A percentile compares a stretch with the other conserved stretches of the same genome.
phyloP scores from a whole-genome alignment of 768 basidiomycete genomes.

The Hortiboletus flavorubellus region DNA sequence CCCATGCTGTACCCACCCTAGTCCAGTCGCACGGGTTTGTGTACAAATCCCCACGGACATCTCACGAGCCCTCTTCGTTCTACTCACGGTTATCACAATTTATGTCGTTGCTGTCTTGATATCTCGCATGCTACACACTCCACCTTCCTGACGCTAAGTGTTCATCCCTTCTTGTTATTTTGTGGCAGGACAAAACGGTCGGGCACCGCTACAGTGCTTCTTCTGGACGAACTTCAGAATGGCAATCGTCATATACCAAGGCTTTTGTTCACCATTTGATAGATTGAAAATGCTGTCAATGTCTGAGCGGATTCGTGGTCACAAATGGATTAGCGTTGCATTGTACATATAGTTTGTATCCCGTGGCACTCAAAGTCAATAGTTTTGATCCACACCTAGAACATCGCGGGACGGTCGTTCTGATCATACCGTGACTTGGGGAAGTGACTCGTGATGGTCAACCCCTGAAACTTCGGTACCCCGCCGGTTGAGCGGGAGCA shows the following conservation, averaged over 20 bases:
- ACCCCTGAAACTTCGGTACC: no score
- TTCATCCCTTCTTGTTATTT: constrained; percentile 6
- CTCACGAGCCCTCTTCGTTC: not conserved
- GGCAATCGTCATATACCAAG: constrained; percentile 17
- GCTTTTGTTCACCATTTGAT: constrained; percentile 6
- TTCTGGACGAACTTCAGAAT: not conserved
- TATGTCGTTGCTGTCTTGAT: constrained; percentile 28
- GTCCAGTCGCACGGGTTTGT: not conserved
- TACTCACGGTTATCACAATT: constrained; percentile 22
- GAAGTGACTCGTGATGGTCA: no score
- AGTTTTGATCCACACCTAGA: not conserved
- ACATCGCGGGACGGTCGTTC: not conserved
- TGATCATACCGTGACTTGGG: no score
- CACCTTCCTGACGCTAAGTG: not conserved
- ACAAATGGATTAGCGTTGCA: not conserved
- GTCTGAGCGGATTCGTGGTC: not conserved
- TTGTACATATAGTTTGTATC: not conserved
- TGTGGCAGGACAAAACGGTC: constrained; percentile 8
- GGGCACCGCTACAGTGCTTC: constrained; percentile 5
- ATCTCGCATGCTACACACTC: constrained; percentile 13
- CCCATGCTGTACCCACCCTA: not conserved
- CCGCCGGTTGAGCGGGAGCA: not conserved
- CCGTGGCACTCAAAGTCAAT: not conserved
- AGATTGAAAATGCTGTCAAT: not conserved
- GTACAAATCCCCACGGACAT: constrained; percentile 8